phyloP scores from a whole-genome alignment of 2,329 filamentous ascomycete species.

The Pseudocercospora macadamiae region DNA sequence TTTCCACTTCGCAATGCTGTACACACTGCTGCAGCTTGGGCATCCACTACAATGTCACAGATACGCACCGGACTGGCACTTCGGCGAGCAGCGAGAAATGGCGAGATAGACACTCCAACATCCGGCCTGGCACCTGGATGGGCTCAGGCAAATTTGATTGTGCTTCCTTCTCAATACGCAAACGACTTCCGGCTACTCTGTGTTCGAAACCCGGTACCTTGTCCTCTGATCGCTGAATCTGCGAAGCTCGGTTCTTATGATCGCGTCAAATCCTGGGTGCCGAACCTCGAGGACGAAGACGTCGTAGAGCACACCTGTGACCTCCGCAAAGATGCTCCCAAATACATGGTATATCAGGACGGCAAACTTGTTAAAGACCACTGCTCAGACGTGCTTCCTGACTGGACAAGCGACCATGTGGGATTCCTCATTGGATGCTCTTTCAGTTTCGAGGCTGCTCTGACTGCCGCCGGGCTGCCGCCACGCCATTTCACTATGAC shows the following conservation, averaged over 20 bases:
- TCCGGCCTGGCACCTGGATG: slow-evolving; percentile 59
- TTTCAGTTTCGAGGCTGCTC: slow-evolving; percentile 64
- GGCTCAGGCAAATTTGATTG: slow-evolving; percentile 65
- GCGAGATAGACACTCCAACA: slow-evolving; percentile 45
- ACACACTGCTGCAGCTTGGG: background rate
- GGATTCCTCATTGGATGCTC: slow-evolving; percentile 67
- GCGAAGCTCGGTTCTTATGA: slow-evolving; percentile 46
- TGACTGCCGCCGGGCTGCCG: slow-evolving; percentile 54
- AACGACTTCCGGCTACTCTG: slow-evolving; percentile 62
- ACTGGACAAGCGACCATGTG: slow-evolving; percentile 61
- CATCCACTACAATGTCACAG: background rate
- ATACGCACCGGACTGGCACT: slow-evolving; percentile 1
- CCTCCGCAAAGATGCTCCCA: slow-evolving; percentile 60
- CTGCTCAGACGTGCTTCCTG: slow-evolving; percentile 48
- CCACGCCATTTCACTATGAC: slow-evolving; percentile 54
- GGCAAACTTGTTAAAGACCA: slow-evolving; percentile 46
- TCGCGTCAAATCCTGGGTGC: slow-evolving; percentile 25
- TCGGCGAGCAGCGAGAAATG: background rate
- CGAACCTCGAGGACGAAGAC: slow-evolving; percentile 23
- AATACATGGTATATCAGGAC: slow-evolving; percentile 62
- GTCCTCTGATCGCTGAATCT: slow-evolving; percentile 62
- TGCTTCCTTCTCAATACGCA: slow-evolving; percentile 61
- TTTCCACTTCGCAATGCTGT: background rate
- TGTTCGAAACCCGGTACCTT: slow-evolving; percentile 64
- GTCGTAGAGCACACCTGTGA: slow-evolving; percentile 52